These are phyloP conservation scores for Rhodotorula glutinis DNA, from an alignment of 1,284 basidiomycete species.

Conservation along the genomic window DNA sequence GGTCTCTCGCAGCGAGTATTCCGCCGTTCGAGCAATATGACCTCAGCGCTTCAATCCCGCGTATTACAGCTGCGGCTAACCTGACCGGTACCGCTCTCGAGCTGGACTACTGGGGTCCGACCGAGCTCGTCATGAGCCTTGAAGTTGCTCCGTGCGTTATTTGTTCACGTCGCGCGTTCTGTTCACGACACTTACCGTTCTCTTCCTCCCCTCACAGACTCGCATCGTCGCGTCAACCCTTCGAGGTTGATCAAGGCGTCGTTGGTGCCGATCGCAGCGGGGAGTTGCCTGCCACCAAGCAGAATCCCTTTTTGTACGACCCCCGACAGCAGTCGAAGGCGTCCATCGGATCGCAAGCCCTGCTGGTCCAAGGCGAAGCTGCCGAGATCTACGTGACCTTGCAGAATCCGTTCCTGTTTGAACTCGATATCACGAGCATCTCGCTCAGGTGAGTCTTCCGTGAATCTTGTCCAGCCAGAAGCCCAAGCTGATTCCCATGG, in stretches of 20 bases:
- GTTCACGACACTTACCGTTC: too few species aligned
- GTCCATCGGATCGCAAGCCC: conserved; percentile 10
- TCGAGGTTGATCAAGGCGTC: conserved; percentile 55
- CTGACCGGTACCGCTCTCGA: conserved; percentile 29
- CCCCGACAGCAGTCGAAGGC: conserved; percentile 60
- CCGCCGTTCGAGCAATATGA: conserved; percentile 43
- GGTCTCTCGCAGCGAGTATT: conserved; percentile 42
- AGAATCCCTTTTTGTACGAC: conserved; percentile 79
- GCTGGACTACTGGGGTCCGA: conserved; percentile 50
- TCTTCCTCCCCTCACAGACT: conserved; percentile 55
- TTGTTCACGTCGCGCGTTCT: neutral
- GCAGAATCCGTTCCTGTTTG: conserved; percentile 87
- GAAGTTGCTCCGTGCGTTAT: conserved; percentile 30
- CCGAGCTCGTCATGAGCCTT: conserved; percentile 40
- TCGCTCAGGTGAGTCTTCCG: conserved; percentile 65
- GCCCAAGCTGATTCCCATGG: conserved; percentile 16
- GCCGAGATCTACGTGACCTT: conserved; percentile 78
- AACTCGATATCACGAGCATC: conserved; percentile 76
- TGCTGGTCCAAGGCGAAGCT: conserved; percentile 75
- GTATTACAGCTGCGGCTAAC: conserved; percentile 35
- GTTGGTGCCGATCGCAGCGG: conserved; percentile 9
- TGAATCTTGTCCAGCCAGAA: neutral
- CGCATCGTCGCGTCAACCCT: conserved; percentile 65
- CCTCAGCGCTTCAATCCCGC: conserved; percentile 39
- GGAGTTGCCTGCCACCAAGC: conserved; percentile 5